phyloP scores from a whole-genome alignment of 768 basidiomycete genomes.

The Tulasnella sp. region DNA sequence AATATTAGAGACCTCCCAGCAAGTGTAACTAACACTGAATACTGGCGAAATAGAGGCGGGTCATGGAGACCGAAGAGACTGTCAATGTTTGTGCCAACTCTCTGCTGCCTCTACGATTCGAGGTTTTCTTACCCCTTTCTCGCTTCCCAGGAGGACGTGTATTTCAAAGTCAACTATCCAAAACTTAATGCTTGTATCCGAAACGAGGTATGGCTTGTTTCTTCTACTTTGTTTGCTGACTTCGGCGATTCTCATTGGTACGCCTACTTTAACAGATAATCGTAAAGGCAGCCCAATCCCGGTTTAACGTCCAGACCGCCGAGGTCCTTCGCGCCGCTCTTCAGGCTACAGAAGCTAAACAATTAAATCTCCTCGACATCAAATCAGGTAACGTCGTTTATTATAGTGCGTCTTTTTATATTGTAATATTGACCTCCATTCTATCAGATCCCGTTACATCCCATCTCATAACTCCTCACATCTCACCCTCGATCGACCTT shows the following conservation, averaged over 20 bases:
- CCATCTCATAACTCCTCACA: constrained; percentile 21
- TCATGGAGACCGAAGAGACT: constrained; percentile 37
- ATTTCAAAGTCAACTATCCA: constrained; percentile 82
- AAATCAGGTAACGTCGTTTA: constrained; percentile 10
- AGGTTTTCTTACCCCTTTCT: not conserved
- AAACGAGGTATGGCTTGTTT: constrained; percentile 51
- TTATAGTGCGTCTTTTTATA: too few relatives aligned
- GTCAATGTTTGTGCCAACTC: constrained; percentile 51
- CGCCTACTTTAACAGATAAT: constrained; percentile 71
- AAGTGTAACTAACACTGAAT: constrained; percentile 41
- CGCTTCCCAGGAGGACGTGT: constrained; percentile 46
- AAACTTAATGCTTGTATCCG: constrained; percentile 80
- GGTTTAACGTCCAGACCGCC: constrained; percentile 68
- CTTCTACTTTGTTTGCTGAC: not conserved
- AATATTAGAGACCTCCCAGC: constrained; percentile 27
- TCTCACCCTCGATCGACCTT: constrained; percentile 12
- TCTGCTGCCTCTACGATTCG: not conserved
- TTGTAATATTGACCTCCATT: not conserved
- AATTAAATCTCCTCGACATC: constrained; percentile 41
- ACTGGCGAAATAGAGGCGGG: not conserved
- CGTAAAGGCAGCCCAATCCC: constrained; percentile 60
- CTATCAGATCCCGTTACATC: constrained; percentile 20
- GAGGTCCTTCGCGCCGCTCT: constrained; percentile 60
- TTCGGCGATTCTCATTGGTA: constrained; percentile 16
- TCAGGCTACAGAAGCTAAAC: constrained; percentile 55